Base-by-base conservation (phyloP, 1,284 basidiomycete genomes). In the Cutaneotrichosporon cavernicola region DNA sequence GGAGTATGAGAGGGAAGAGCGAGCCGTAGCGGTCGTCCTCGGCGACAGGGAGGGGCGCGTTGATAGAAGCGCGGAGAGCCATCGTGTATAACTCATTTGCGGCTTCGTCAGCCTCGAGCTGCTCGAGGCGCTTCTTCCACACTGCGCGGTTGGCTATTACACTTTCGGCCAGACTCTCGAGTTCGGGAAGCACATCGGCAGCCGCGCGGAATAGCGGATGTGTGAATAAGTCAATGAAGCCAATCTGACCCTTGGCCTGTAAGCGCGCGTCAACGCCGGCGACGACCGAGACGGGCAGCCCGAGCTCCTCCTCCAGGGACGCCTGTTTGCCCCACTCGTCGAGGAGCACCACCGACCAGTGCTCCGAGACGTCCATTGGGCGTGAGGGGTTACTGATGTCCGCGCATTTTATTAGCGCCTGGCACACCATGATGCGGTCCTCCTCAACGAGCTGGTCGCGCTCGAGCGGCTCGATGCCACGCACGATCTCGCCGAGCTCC, bases 341-440 rank as follows among this genome's bases (percentile, higher is more conserved):
- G 76, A 90, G 86, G 36, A 97, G 81, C 1, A 91, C 92, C 8
- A 87, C 84, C 5, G 92, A 92, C 94, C 94, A 97, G 70, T 92
- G 88, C 73, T 91, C 86, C 4, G 92, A 92, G 10, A 96, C 89
- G 26, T 86, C 83, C 68, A 92, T 91, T 1, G 94, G 94, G n/a
- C 94, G 91, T 67, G 90, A 89, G 13, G 94, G 93, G 78, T 97
- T 97, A 76, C 91, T 94, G 74, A 97, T 97, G 81, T 97, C 94
- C 13, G 92, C 92, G 74, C 93, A 96, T 80, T 97, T 97, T 80
- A 97, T 89, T 58, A 97, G 82, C 5, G 90, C 90, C 73, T 97
- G 91, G 74, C 90, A 93, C n/a, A 93, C 79, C 62, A 95, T 80
- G 30, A 90, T 82, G 66, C 89, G 85, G 65, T 87, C 84, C 63